These are phyloP conservation scores for Mytilinidion resinicola DNA, from an alignment of 495 filamentous ascomycete species.

Conservation along the genomic window DNA sequence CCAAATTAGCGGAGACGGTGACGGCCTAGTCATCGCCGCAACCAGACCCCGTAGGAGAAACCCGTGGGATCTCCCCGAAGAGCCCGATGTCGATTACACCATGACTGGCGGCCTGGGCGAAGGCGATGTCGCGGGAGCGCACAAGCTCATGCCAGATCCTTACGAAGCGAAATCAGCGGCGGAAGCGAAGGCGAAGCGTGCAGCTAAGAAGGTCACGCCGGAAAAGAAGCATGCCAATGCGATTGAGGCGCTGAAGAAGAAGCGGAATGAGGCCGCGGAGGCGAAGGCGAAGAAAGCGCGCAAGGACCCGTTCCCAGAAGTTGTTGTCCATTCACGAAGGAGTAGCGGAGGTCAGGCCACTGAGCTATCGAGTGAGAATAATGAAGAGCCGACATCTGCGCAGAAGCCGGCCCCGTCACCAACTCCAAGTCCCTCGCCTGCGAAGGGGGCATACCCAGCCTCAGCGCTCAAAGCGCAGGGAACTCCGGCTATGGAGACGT, in stretches of 20 bases:
- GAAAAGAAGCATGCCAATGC: background rate
- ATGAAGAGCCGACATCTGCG: background rate
- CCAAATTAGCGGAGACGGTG: constrained; percentile 25
- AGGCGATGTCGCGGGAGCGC: constrained; percentile 8
- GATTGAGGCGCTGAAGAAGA: constrained; percentile 10
- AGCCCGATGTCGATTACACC: constrained; percentile 12
- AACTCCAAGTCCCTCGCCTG: background rate
- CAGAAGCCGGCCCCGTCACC: background rate
- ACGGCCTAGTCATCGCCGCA: constrained; percentile 24
- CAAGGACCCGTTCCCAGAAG: background rate
- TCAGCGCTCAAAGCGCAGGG: constrained; percentile 29
- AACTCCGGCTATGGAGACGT: constrained; percentile 52
- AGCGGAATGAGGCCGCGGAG: constrained; percentile 8
- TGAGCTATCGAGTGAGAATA: background rate
- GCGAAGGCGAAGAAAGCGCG: background rate
- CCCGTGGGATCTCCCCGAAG: constrained; percentile 6
- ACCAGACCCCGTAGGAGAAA: constrained; percentile 3
- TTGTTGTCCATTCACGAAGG: background rate
- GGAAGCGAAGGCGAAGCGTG: background rate
- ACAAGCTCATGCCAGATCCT: background rate
- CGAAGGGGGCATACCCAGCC: constrained; percentile 9
- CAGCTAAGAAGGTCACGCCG: background rate
- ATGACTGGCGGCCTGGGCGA: constrained; percentile 28
- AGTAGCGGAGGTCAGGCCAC: background rate
- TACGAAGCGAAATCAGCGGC: background rate